Base-by-base conservation (phyloP, 345 rosid genomes). In the Noccaea caerulescens region DNA sequence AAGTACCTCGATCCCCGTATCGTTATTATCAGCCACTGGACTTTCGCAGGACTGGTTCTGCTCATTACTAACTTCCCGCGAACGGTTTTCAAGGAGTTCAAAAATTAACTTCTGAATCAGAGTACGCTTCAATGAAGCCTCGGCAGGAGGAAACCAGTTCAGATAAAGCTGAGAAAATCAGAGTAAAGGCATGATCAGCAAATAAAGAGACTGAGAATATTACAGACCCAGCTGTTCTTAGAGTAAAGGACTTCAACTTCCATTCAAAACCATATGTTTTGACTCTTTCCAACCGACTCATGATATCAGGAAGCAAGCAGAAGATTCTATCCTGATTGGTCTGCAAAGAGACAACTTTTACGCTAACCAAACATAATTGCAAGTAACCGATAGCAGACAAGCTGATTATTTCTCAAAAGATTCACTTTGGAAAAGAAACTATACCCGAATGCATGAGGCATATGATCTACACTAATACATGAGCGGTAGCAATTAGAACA, bases 41-140 rank as follows among this genome's bases (percentile, higher is more conserved):
- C 78, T 75, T 76, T 70, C 73, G 23, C 81, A 55, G 63, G 83
- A 80, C 41, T 68, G 83, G 30, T 59, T 76, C 60, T 81, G 81
- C 70, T 79, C 79, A 67, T 76, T 38, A 45, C 78, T 76, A 49
- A 65, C 77, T 71, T 78, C 86, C 77, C 16, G 74, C 33, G 83
- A 67, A 25, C 64, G 84, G 75, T 76, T 76, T 72, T 88, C 84
- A 66, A 94, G 84, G 42, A 89, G 91, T 71, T 84, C 88, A 69
- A 80, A 85, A 55, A 94, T 82, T 52, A 94, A 81, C 76, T 81
- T 84, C 86, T 91, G 87, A 68, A 94, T 94, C 37, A 84, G 80
- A 57, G 91, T 80, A 50, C 99, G 99, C 81, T 94, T 94, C 66
- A 91, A 83, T 56, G 95, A 94, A 43, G 93, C 99, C 76, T 94